Base-by-base conservation (phyloP, 2,329 filamentous ascomycete species). In the Calcarisporium arbuscula region DNA sequence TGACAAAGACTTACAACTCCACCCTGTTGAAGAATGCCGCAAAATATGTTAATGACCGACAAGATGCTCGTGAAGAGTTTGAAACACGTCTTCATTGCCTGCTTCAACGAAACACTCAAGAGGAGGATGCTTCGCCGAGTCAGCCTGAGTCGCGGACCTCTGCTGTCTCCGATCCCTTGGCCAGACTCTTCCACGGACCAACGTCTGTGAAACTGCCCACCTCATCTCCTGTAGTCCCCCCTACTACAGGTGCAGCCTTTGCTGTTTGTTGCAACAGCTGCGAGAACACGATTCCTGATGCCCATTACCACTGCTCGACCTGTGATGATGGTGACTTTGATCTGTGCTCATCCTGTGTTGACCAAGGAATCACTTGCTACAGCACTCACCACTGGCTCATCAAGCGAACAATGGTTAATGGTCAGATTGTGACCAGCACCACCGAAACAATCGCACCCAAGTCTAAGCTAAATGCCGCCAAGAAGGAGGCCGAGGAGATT, bases 251-350 rank as follows among this genome's bases (percentile, higher is more conserved):
- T 7, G 34, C 49, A 27, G 36, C 38, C 22, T 95, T 89, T 61
- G 84, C 85, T 10, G 88, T 98, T 28, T 94, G 85, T 68, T 98
- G 92, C 75, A 96, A 98, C 65, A 74, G 77, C 56, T 98, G 92
- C 61, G 82, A 87, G 47, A 70, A 68, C 41, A 76, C 80, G 27
- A 87, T 95, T 51, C 75, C 82, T 19, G 80, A 87, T 48, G 75
- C 79, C 33, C 90, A 98, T 62, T 98, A 85, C 61, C 92, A 98
- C 64, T 98, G 94, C 69, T 85, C 85, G 46, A 85, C 84, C 38
- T 98, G 92, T 56, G 87, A 96, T 45, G 77, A 83, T 38, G 92
- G 90, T 26, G 92, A 98, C 58, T 98, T 89, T 52, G 92, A 98
- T 54, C 75, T 98, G 19, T 98, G 94, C 69, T 73, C 80, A 44